Evolutionary conservation across 108 stramenopile species (phyloP).

Genomic region (Discostella stelligeroides): DNA sequence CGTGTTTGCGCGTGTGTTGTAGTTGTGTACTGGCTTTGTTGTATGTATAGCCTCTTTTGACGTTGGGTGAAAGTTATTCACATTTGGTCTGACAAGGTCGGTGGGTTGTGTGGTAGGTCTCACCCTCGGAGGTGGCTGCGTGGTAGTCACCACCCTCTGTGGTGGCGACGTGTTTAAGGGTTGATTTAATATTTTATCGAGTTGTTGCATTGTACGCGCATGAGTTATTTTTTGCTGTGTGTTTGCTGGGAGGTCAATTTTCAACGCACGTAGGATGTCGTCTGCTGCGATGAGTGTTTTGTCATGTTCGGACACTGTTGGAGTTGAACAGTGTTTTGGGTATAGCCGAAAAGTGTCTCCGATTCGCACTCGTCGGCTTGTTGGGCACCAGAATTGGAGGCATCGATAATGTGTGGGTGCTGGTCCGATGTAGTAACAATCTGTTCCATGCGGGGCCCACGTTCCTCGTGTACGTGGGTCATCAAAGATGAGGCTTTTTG

Average conservation of each 20-base stretch:
- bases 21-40: neutral
- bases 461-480: conserved; percentile 23
- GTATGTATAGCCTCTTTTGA: neutral
- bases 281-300: neutral
- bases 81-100: neutral
- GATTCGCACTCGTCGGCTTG: conserved; percentile 21
- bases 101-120: neutral
- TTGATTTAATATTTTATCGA: neutral
- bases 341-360: conserved; percentile 19
- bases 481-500: conserved; percentile 17
- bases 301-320: neutral
- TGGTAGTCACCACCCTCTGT: neutral
- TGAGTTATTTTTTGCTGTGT: neutral
- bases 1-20: neutral
- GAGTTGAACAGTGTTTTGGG: neutral
- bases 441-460: conserved; percentile 24
- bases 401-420: conserved; percentile 38
- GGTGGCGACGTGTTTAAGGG: neutral
- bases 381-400: conserved; percentile 31
- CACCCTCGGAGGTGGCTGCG: conserved; percentile 2
- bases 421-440: conserved; percentile 43
- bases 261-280: neutral
- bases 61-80: neutral
- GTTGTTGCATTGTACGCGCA: neutral
- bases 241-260: neutral